Evolutionary conservation across 2,329 filamentous ascomycete species (phyloP), one percentile per base, ranked within the genome.

Genomic region (Hypoxylon sp.): DNA sequence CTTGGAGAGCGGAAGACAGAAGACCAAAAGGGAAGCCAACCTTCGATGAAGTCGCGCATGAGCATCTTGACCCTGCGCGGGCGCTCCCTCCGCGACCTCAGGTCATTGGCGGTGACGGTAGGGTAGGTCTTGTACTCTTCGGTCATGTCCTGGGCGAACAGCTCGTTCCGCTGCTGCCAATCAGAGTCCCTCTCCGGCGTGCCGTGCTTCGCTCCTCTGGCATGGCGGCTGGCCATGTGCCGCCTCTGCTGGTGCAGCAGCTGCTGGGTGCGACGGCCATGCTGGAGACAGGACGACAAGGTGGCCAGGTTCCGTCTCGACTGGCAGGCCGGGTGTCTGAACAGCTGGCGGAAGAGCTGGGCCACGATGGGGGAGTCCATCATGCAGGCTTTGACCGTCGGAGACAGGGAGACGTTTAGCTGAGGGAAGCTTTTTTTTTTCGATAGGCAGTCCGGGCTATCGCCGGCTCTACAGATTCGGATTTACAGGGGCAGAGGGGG

Each of bases 11-110:
- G n/a, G 9, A 11, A 13, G 23, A 17, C 7, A 23, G 66, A 64
- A 27, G 13, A 6, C 4, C 17, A 11, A 9, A 26, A 67, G 64
- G 33, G 67, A 70, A 26, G 73, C 74, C 65, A 72, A 92, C 90
- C 93, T 75, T 99, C 95, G 72, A 99, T 95, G 72, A 99, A 99
- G 81, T 99, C 96, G 65, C 96, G 85, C 73, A 96, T 90, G 70
- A 97, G 79, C 95, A 99, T 99, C 84, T 97, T 97, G 66, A 97
- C 93, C 74, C 90, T 84, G 70, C 85, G 85, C 40, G 95, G 95
- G 70, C 95, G 82, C 72, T 96, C 88, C 49, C 79, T 87, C 50
- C 90, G 83, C 65, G 76, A 79, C 66, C 88, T 87, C 65, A 99
- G 78, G 60, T 92, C 88, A 64, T 89, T 83, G n/a, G 92, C 85